Evolutionary conservation across 2,329 filamentous ascomycete genomes (phyloP).

Genomic region (Penicillium sp.): DNA sequence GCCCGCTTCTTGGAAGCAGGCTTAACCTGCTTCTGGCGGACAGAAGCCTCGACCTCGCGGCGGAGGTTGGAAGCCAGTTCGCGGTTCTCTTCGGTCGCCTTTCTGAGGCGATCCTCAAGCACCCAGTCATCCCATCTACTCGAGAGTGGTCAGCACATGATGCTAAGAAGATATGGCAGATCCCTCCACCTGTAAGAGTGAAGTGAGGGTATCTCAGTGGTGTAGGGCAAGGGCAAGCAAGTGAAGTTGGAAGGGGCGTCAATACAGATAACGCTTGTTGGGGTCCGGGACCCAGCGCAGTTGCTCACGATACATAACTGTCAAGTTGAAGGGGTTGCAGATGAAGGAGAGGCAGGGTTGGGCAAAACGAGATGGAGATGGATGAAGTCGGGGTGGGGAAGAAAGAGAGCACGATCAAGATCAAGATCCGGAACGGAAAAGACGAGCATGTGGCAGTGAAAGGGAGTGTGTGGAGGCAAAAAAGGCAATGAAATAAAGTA

Average conservation of each 20-base stretch:
- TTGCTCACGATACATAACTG: background rate
- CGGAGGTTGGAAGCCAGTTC: conserved; percentile 66
- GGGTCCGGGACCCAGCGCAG: background rate
- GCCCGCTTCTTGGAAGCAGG: conserved; percentile 40
- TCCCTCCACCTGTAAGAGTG: background rate
- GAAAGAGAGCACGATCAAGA: background rate
- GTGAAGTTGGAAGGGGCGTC: background rate
- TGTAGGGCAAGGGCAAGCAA: background rate
- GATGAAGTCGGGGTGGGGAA: background rate
- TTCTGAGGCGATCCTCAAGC: conserved; percentile 84
- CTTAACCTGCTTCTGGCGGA: conserved; percentile 35
- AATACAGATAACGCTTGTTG: background rate
- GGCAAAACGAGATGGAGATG: background rate
- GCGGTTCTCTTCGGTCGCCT: conserved; percentile 92
- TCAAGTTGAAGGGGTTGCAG: background rate
- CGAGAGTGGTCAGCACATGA: conserved; percentile 10
- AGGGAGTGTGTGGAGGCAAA: background rate
- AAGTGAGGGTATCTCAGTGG: background rate
- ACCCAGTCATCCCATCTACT: conserved; percentile 97
- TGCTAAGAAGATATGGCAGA: background rate
- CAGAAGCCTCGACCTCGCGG: conserved; percentile 40
- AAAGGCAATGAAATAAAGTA: conserved; percentile 28
- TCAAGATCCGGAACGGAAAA: background rate
- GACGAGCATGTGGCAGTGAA: background rate
- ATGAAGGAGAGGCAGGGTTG: background rate